Evolutionary conservation across 345 rosid species (phyloP).

Genomic region (Salix caprea): DNA sequence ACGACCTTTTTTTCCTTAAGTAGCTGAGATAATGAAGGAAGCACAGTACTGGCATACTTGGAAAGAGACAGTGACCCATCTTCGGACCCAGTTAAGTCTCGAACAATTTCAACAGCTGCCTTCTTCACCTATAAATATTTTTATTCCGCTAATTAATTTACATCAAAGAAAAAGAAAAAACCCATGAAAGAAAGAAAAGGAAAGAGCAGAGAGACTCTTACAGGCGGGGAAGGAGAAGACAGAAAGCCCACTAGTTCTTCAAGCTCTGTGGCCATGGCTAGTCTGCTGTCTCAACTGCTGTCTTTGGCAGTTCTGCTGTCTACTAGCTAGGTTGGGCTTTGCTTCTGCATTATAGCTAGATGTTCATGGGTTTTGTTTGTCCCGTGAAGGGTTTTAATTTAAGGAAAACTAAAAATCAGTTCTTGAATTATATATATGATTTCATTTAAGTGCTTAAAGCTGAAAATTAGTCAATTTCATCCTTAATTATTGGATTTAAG

Average conservation of each 20-base stretch:
- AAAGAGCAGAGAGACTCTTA: constrained; percentile 28
- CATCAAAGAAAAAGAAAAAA: not conserved
- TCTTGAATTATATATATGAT: not conserved
- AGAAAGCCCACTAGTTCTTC: constrained; percentile 77
- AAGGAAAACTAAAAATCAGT: not conserved
- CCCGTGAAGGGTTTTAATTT: not conserved
- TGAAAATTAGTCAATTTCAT: not conserved
- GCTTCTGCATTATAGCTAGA: not conserved
- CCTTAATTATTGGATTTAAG: not conserved
- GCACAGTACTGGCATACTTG: constrained; percentile 38
- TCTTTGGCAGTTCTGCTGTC: not conserved
- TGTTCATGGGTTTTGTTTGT: not conserved
- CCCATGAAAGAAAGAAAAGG: no score
- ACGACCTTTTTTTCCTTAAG: constrained; percentile 63
- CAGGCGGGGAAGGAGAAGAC: constrained; percentile 62
- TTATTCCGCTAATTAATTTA: not conserved
- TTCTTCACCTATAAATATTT: constrained; percentile 56
- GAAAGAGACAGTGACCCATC: constrained; percentile 72
- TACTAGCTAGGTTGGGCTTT: not conserved
- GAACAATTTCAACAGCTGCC: constrained; percentile 76
- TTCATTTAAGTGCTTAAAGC: not conserved
- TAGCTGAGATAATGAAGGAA: constrained; percentile 58
- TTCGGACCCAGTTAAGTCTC: constrained; percentile 80
- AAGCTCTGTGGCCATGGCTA: constrained; percentile 74
- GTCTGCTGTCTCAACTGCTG: constrained; percentile 4